Base-by-base conservation (phyloP, 352 stramenopile genomes). In the Aphanomyces stellatus region DNA sequence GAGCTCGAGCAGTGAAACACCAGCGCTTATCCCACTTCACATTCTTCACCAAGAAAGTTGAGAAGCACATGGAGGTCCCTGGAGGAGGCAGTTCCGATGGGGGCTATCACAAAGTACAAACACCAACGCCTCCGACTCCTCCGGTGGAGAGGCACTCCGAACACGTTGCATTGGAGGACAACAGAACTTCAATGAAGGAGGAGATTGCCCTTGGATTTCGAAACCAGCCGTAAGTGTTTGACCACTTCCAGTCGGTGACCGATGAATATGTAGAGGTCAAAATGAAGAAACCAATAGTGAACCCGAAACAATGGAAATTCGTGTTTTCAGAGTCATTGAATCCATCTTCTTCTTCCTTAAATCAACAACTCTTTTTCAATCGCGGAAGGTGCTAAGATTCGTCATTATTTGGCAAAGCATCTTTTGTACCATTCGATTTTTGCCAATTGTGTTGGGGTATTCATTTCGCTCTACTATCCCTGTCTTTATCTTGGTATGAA, bases 361-460 rank as follows among this genome's bases (percentile, higher is more conserved):
- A 64, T 80, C 80, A 71, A 91, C 93, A 80, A 93, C 87, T 33
- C 91, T 95, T 69, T 95, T 93, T 78, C 79, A 93, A 72, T 79
- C 76, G 22, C 78, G 87, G 17, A 76, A 82, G 13, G 77, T 81
- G 5, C 77, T 95, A 49, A 91, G 93, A 76, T 91, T 93, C 66
- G 89, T 88, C 35, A 95, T 95, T 61, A 82, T 95, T 51, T 91
- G 82, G 51, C 87, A 95, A 65, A 80, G 83, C 0, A 69, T 85
- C 40, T 85, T 92, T 71, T 91, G 90, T 69, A 89, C 87, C 43
- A 57, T 89, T 51, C 84, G 87, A 69, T 92, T 95, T 42, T 76
- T 95, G 61, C 87, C 87, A 42, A 95, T 95, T 63, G 87, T 95
- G 61, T 69, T 95, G 27, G 87, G 87, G 0, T 71, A 91, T 22